phyloP scores from a whole-genome alignment of 2,329 filamentous ascomycete genomes.

The Nemania sp. region DNA sequence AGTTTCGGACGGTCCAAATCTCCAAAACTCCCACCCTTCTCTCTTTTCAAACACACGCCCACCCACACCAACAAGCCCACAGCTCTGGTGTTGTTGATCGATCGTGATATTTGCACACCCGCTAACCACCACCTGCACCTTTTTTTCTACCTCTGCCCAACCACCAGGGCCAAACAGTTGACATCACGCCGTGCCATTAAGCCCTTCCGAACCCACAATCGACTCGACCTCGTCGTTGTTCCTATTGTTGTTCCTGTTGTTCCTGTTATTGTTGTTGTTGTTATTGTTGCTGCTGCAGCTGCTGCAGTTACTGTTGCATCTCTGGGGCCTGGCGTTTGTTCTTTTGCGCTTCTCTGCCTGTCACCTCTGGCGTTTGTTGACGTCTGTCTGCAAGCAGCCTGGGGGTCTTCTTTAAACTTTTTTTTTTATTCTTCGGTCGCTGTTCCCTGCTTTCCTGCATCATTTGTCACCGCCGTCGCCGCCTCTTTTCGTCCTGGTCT shows the following conservation, averaged over 20 bases:
- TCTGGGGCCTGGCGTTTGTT: slow-evolving; percentile 32
- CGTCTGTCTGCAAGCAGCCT: slow-evolving; percentile 4
- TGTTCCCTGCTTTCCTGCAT: slow-evolving; percentile 15
- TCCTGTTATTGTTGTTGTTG: slow-evolving; percentile 8
- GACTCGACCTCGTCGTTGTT: slow-evolving; percentile 27
- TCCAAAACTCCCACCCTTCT: slow-evolving; percentile 33
- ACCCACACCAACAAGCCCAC: slow-evolving; percentile 37
- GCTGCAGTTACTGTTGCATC: slow-evolving; percentile 19
- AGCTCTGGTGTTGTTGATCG: slow-evolving; percentile 37
- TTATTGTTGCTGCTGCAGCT: background rate
- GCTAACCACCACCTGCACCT: slow-evolving; percentile 30
- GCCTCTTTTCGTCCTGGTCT: slow-evolving; percentile 15
- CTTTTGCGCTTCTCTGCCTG: slow-evolving; percentile 22
- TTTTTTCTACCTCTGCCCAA: slow-evolving; percentile 38
- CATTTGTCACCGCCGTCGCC: slow-evolving; percentile 4
- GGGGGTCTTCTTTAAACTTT: slow-evolving; percentile 24
- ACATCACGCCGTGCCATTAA: slow-evolving; percentile 40
- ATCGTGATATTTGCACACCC: slow-evolving; percentile 43
- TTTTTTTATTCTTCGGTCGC: background rate
- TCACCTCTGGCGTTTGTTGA: slow-evolving; percentile 12
- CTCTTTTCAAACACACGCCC: slow-evolving; percentile 38
- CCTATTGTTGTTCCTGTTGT: background rate
- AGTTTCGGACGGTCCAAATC: slow-evolving; percentile 14
- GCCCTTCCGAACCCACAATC: slow-evolving; percentile 30
- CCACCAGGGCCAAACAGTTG: slow-evolving; percentile 37